A percentile compares a stretch with the other conserved stretches of the same genome.
Evolutionary conservation across 345 rosid species (phyloP).

Genomic region (Eutrema heterophyllum): DNA sequence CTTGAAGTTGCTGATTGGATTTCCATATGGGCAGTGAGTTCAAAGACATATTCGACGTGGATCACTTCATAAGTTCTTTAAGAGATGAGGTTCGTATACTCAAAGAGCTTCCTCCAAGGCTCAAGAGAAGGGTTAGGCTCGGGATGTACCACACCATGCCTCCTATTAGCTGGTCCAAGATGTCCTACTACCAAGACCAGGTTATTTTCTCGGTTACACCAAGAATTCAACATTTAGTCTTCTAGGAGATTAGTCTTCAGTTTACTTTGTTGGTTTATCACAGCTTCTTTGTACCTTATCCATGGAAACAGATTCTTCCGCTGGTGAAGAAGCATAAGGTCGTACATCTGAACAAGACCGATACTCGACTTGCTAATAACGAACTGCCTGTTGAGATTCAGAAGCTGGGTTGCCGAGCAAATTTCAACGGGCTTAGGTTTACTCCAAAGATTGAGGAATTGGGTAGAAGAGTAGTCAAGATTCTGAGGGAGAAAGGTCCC

Average conservation of each 20-base stretch:
- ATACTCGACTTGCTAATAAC: slow-evolving; percentile 87
- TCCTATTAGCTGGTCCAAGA: slow-evolving; percentile 87
- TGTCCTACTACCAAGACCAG: slow-evolving; percentile 70
- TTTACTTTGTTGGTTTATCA: slow-evolving; percentile 3
- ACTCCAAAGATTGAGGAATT: slow-evolving; percentile 92
- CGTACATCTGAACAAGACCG: slow-evolving; percentile 82
- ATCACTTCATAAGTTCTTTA: slow-evolving; percentile 69
- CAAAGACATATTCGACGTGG: slow-evolving; percentile 82
- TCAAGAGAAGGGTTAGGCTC: slow-evolving; percentile 54
- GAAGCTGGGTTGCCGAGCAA: slow-evolving; percentile 92
- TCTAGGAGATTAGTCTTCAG: neutral
- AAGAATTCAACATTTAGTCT: neutral
- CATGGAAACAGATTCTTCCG: slow-evolving; percentile 76
- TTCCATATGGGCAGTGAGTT: slow-evolving; percentile 53
- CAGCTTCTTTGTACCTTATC: neutral
- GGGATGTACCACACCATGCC: slow-evolving; percentile 71
- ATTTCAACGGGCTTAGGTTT: slow-evolving; percentile 78
- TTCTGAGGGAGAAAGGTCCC: slow-evolving; percentile 79
- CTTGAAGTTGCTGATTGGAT: neutral
- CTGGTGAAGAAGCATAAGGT: slow-evolving; percentile 79
- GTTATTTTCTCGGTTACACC: slow-evolving; percentile 26
- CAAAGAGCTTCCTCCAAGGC: slow-evolving; percentile 77
- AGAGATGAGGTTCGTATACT: slow-evolving; percentile 83
- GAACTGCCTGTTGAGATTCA: slow-evolving; percentile 70
- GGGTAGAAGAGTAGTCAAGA: slow-evolving; percentile 70